Evolutionary conservation across 2,329 filamentous ascomycete genomes (phyloP).

Genomic region (Cladosporium sphaerospermum): DNA sequence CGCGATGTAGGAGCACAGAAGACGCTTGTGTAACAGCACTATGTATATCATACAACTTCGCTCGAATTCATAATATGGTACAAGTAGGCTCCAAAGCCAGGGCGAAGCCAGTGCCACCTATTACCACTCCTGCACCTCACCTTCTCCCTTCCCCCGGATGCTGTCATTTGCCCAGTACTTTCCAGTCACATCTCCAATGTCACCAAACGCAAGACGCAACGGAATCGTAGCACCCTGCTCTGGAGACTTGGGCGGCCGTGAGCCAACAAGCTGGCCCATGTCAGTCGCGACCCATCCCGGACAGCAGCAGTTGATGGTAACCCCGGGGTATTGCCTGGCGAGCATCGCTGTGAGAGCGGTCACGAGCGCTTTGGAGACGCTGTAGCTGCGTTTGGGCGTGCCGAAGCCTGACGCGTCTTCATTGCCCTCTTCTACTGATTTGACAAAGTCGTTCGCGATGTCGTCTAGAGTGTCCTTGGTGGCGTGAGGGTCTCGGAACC

Average conservation of each 20-base stretch:
- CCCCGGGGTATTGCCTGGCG: conserved; percentile 22
- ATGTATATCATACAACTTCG: too few relatives aligned
- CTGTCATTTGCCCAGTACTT: conserved; percentile 33
- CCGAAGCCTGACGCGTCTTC: conserved; percentile 26
- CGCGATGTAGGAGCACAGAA: too few relatives aligned
- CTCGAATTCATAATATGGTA: too few relatives aligned
- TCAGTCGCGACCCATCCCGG: conserved; percentile 34
- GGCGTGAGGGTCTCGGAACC: conserved; percentile 20
- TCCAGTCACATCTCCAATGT: conserved; percentile 29
- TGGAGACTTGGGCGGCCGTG: conserved; percentile 28
- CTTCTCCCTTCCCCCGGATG: conserved; percentile 25
- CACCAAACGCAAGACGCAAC: conserved; percentile 30
- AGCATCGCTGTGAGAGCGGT: conserved; percentile 30
- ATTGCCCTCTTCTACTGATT: conserved; percentile 9
- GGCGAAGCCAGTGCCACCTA: background rate
- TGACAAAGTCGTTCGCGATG: conserved; percentile 23
- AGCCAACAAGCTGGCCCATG: conserved; percentile 29
- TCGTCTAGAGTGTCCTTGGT: conserved; percentile 24
- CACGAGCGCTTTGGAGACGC: conserved; percentile 31
- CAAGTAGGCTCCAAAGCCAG: too few relatives aligned
- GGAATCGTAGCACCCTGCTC: conserved; percentile 33
- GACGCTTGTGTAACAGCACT: too few relatives aligned
- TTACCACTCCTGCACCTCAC: conserved; percentile 29
- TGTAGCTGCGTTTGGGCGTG: conserved; percentile 25
- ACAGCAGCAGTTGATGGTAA: conserved; percentile 34